phyloP scores from a whole-genome alignment of 768 basidiomycete genomes.

The Lyophyllum shimeji region DNA sequence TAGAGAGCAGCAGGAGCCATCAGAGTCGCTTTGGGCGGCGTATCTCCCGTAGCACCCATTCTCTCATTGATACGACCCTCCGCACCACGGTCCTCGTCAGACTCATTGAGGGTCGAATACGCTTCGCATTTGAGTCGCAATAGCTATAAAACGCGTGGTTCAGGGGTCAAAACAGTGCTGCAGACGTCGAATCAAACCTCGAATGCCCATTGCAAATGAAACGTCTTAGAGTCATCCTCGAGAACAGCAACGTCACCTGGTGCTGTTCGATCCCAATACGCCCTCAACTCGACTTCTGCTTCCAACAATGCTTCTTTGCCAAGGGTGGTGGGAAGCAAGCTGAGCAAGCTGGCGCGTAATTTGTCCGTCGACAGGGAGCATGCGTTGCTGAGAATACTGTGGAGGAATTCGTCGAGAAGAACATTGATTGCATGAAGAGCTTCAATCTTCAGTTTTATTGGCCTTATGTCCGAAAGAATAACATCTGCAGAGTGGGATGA shows the following conservation, averaged over 20 bases:
- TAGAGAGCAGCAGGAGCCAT: slow-evolving; percentile 85
- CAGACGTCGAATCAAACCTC: slow-evolving; percentile 49
- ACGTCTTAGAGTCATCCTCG: slow-evolving; percentile 56
- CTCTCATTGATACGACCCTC: slow-evolving; percentile 64
- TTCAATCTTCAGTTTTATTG: slow-evolving; percentile 79
- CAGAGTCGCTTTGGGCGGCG: slow-evolving; percentile 52
- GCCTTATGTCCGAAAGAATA: slow-evolving; percentile 89
- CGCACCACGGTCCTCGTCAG: slow-evolving; percentile 70
- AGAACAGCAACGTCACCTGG: slow-evolving; percentile 26
- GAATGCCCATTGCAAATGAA: slow-evolving; percentile 73
- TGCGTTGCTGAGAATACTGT: slow-evolving; percentile 64
- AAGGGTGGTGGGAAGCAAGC: slow-evolving; percentile 72
- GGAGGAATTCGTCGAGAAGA: slow-evolving; percentile 81
- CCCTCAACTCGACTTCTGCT: slow-evolving; percentile 89
- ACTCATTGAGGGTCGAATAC: slow-evolving; percentile 82
- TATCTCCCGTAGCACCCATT: slow-evolving; percentile 50
- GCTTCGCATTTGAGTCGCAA: slow-evolving; percentile 86
- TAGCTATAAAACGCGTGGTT: slow-evolving; percentile 41
- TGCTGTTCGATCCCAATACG: slow-evolving; percentile 80
- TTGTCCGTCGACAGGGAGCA: slow-evolving; percentile 72
- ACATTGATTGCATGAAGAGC: slow-evolving; percentile 81
- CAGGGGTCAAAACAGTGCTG: slow-evolving; percentile 7
- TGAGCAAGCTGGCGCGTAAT: slow-evolving; percentile 69
- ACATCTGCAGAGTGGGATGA: slow-evolving; percentile 85
- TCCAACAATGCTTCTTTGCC: slow-evolving; percentile 92